Base-by-base conservation (phyloP, 352 stramenopile species). In the Blastocystis sp. region DNA sequence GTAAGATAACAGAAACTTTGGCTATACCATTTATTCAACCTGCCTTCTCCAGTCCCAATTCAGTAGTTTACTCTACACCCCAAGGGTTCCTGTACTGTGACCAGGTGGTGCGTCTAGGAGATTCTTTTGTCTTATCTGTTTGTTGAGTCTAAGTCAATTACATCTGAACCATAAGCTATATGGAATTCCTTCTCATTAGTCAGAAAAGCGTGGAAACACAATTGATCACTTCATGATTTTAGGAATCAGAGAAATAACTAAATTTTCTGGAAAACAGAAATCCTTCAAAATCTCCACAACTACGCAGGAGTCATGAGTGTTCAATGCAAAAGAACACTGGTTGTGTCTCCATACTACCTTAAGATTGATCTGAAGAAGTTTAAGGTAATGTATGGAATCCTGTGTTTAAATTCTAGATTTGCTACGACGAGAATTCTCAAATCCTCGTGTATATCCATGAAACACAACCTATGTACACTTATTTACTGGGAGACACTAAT, bases 381-480 rank as follows among this genome's bases (percentile, higher is more conserved):
- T 44, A 11, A 64, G 17, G 73, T 84, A 9, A 22, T 11, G 30
- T 30, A 30, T 53, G 53, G 5, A 3, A 15, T 44, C 27, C 40
- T 7, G 6, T 15, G n/a, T 35, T 11, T 44, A 19, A 27, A 40
- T 1, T n/a, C 27, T 66, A 84, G 73, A 42, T 84, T 37, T 68
- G 17, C 30, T 84, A 84, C 48, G 73, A 84, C 53, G 73, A 66
- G 44, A 54, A 37, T 37, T 84, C 73, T 13, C 44, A 84, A 15
- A 84, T 84, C 42, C 42, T 84, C 0, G 53, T 84, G 13, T 60
- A 84, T 42, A 22, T 84, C n/a, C 73, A 84, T 57, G 48, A 84
- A 27, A 37, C 64, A 24, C 73, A 84, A 37, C 73, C 42, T 17
- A 84, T 84, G 73, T 84, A 40, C 11, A 7, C 56, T 9, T 53